Base-by-base conservation (phyloP, 2,329 filamentous ascomycete genomes). In the Thielaviopsis ethacetica region DNA sequence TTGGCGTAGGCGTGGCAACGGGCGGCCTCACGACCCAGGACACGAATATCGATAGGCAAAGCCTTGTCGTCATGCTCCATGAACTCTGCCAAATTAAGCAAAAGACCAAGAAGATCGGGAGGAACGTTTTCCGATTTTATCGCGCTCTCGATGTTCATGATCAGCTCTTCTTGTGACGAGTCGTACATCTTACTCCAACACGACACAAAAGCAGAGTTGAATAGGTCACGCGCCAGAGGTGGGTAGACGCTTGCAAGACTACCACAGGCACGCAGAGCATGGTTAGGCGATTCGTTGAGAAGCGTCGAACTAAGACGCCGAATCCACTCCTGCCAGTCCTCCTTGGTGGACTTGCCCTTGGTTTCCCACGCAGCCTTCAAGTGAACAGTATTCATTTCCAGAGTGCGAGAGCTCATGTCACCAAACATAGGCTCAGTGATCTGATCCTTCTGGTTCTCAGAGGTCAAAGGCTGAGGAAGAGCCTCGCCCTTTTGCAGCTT, bases 31-130 rank as follows among this genome's bases (percentile, higher is more conserved):
- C 91, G 86, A 34, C 94, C 94, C 12, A 98, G 79, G 10, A 93
- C 90, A 54, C 93, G 80, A 63, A 99, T 96, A 68, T 99, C 94
- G 63, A 99, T 98, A 1, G 93, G 93, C 57, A 99, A 75, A 15
- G 94, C 91, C 71, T 98, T 98, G 70, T 99, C 93, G 66, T 98
- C 94, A 67, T 98, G 93, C 69, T 99, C 93, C 93, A 99, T 99
- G 70, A 98, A 99, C 69, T 99, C 93, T 22, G 93, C 93, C 56
- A 99, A 78, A 67, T 98, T 98, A 54, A 99, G 81, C 27, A 99
- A 76, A 55, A 96, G 85, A 62, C 95, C 91, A 9, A 98, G 76
- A 64, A 99, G 85, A 70, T 99, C 94, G 0, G 94, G 93, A 0
- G 93, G 91, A 13, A 98, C 94, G 65, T 96, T 91, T 57, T 91